Evolutionary conservation across 164 flowering plant species (phyloP).

Genomic region (Aristolochia fimbriata): DNA sequence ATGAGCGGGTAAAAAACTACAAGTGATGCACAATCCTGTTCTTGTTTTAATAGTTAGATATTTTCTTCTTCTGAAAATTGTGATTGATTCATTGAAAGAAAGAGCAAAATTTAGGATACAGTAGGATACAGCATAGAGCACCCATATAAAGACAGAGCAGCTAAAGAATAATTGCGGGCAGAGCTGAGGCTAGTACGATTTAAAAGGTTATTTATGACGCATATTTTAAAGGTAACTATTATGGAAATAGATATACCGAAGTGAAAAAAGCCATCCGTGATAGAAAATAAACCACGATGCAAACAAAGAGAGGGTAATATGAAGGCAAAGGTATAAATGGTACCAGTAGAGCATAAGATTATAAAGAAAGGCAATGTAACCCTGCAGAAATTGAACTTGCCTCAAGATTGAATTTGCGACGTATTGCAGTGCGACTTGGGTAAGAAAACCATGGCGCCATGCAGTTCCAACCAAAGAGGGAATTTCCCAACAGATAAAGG

Average conservation of each 20-base stretch:
- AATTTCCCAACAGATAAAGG: constrained; percentile 70
- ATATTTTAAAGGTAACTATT: too few species aligned
- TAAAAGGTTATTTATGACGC: too few species aligned
- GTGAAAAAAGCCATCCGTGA: background rate
- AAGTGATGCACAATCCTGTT: too few species aligned
- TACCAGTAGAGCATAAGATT: background rate
- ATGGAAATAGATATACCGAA: background rate
- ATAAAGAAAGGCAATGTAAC: background rate
- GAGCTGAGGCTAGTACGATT: too few species aligned
- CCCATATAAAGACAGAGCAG: too few species aligned
- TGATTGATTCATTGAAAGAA: too few species aligned
- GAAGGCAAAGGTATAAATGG: background rate
- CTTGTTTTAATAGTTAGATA: too few species aligned
- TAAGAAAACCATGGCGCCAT: constrained; percentile 82
- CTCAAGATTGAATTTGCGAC: constrained; percentile 78
- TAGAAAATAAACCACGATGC: background rate
- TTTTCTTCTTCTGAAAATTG: too few species aligned
- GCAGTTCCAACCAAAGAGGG: constrained; percentile 60
- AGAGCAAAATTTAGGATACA: too few species aligned
- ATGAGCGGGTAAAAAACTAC: background rate
- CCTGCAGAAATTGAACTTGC: constrained; percentile 21
- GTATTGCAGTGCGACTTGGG: constrained; percentile 63
- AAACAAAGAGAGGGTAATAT: background rate
- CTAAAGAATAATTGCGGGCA: too few species aligned
- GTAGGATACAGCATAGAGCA: too few species aligned